phyloP scores from a whole-genome alignment of 345 rosid species.

The Eutrema japonicum region DNA sequence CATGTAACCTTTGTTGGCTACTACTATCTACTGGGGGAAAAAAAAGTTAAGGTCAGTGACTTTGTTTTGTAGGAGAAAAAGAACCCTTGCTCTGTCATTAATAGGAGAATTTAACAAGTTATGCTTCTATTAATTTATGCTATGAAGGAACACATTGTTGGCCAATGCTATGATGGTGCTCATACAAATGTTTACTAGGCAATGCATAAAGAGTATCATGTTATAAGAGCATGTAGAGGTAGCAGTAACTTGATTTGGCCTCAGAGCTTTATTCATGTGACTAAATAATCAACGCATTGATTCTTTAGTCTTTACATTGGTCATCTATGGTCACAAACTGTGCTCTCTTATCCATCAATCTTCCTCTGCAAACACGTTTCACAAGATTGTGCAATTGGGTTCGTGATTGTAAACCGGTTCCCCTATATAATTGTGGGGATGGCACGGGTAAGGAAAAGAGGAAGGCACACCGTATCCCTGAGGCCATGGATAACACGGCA shows the following conservation, averaged over 20 bases:
- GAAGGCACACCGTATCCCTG: constrained; percentile 42
- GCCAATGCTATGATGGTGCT: background rate
- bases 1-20: background rate
- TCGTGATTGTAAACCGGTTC: constrained; percentile 38
- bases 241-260: constrained; percentile 7
- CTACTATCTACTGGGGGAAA: background rate
- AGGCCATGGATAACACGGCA: constrained; percentile 32
- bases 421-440: constrained; percentile 25
- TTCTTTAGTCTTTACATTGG: constrained; percentile 21
- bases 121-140: background rate
- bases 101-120: background rate
- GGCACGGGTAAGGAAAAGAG: constrained; percentile 36
- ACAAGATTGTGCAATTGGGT: constrained; percentile 36
- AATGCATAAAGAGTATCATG: background rate
- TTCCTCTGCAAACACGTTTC: constrained; percentile 7
- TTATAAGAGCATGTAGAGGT: background rate
- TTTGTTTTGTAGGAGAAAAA: background rate
- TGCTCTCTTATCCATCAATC: constrained; percentile 2
- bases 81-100: background rate
- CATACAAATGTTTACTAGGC: background rate
- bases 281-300: background rate
- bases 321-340: background rate
- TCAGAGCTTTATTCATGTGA: constrained; percentile 26
- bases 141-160: background rate
- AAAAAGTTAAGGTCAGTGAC: constrained; percentile 24